Conservation (phyloP, 495 filamentous ascomycete genomes). For the Aspergillus sclerotioniger region DNA sequence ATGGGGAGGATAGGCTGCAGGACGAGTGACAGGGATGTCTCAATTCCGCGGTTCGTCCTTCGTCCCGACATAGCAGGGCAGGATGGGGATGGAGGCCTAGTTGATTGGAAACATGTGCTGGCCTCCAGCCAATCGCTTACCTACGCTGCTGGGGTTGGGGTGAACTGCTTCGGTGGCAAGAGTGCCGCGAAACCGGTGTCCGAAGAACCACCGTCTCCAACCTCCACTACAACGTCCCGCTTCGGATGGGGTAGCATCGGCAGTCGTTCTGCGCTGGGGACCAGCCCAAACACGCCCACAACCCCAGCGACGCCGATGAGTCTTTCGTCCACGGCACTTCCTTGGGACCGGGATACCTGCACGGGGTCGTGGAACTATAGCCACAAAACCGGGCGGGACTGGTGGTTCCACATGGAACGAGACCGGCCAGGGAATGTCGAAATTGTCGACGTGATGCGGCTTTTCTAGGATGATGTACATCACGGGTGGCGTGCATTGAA, state of each 20-base stretch:
- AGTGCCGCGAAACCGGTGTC: constrained; percentile 20
- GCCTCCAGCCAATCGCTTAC: constrained; percentile 42
- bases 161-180: constrained; percentile 39
- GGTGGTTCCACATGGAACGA: constrained; percentile 52
- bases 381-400: constrained; percentile 44
- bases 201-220: constrained; percentile 38
- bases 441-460: constrained; percentile 36
- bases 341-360: constrained; percentile 47
- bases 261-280: constrained; percentile 30
- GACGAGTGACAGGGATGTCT: constrained; percentile 29
- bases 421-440: constrained; percentile 43
- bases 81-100: constrained; percentile 44
- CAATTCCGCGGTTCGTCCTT: constrained; percentile 44
- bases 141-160: constrained; percentile 40
- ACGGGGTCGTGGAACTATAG: constrained; percentile 48
- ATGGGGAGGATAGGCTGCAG: constrained; percentile 41
- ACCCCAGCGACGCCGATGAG: constrained; percentile 41
- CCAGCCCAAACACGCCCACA: constrained; percentile 34
- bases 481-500: background rate
- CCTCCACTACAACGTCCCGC: constrained; percentile 33
- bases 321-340: constrained; percentile 27
- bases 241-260: constrained; percentile 43
- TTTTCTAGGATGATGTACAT: constrained; percentile 31
- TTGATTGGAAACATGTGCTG: constrained; percentile 47
- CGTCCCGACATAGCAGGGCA: constrained; percentile 43